Base-by-base conservation (phyloP, 108 stramenopile genomes). In the Pseudonitzschia pungens region DNA sequence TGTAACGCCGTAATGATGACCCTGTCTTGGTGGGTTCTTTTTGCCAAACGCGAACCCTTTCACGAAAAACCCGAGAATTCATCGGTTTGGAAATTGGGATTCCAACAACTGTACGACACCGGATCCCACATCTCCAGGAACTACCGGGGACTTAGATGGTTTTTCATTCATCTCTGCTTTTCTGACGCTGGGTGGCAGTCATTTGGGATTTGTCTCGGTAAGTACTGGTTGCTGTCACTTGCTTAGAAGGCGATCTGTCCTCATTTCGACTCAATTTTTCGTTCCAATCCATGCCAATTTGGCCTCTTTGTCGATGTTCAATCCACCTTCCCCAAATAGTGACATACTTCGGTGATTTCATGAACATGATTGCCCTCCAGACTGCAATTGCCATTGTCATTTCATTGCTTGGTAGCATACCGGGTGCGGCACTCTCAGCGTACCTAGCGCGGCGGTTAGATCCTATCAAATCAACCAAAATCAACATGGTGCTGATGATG, bases 321-420 rank as follows among this genome's bases (percentile, higher is more conserved):
- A n/a, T n/a, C n/a, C n/a, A n/a, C n/a, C n/a, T n/a, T n/a, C n/a
- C n/a, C n/a, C n/a, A n/a, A n/a, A 58, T 81, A 18, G 73, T 86
- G 24, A 89, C 85, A 22, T 89, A 83, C 63, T 50, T 80, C 57
- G 73, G 78, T 26, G 83, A 90, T 72, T 56, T 64, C n/a, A 50
- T 90, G 36, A 41, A 63, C 22, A 75, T 90, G 26, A 66, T 66
- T 6, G 48, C 83, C 12, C 54, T 76, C 15, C 84, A 90, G 68
- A 81, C 63, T 52, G 81, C 78, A 24, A 65, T 87, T 31, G 74
- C 83, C 10, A 72, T 87, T 32, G 43, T 81, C 1, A 31, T 79
- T 7, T 45, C 78, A 45, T 55, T 90, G 41, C 14, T 82, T 15
- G 77, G 73, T n/a, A 69, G 75, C 64, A 72, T 86, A 26, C 89